These are phyloP conservation scores for Aspergillus panamensis DNA, from an alignment of 495 filamentous ascomycete species.

Conservation along the genomic window DNA sequence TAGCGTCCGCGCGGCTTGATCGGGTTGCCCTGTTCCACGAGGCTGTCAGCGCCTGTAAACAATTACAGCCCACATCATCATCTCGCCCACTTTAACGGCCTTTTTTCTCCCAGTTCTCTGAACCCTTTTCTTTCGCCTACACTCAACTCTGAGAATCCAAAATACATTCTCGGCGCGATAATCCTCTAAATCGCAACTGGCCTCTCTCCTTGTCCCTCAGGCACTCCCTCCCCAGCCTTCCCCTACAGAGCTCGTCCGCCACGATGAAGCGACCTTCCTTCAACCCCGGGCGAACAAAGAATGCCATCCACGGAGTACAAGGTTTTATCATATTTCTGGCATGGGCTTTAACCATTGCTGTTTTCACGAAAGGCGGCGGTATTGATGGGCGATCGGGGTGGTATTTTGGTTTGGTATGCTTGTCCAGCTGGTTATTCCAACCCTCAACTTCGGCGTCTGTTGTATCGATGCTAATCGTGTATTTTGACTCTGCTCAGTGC, in stretches of 20 bases:
- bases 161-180: not conserved
- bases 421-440: not conserved
- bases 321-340: conserved; percentile 63
- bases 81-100: not conserved
- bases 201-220: conserved; percentile 2
- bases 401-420: conserved; percentile 70
- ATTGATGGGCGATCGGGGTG: conserved; percentile 69
- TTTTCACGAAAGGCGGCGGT: conserved; percentile 60
- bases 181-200: not conserved
- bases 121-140: not conserved
- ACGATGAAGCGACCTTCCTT: conserved; percentile 36
- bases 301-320: conserved; percentile 54
- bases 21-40: conserved; percentile 28
- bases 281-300: conserved; percentile 46
- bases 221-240: conserved; percentile 9
- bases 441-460: not conserved
- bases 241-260: conserved; percentile 1
- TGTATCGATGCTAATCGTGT: conserved; percentile 18
- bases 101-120: not conserved
- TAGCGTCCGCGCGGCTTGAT: conserved; percentile 26
- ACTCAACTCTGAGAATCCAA: not conserved
- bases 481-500: conserved; percentile 52
- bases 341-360: conserved; percentile 68
- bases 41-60: conserved; percentile 22
- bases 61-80: conserved; percentile 14